Conservation (phyloP, 306 rosid genomes). For the Rubus idaeus region DNA sequence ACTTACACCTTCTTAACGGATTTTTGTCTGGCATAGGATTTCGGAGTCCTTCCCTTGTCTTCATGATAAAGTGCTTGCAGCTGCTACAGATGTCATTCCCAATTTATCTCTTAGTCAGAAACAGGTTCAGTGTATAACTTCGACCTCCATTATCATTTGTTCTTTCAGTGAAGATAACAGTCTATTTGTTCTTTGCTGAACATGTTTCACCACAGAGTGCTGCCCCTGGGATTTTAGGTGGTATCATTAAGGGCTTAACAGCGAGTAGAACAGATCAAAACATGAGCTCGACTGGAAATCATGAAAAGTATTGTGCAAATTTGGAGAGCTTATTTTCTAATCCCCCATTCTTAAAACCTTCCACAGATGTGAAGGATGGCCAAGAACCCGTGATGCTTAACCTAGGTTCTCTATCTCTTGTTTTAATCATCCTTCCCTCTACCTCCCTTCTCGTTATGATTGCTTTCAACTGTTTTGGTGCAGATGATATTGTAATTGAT, state of each 20-base stretch:
- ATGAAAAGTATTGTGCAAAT: slow-evolving; percentile 29
- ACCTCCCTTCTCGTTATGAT: slow-evolving; percentile 23
- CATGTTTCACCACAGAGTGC: slow-evolving; percentile 48
- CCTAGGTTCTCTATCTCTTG: slow-evolving; percentile 51
- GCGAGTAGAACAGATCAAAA: slow-evolving; percentile 32
- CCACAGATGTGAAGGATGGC: slow-evolving; percentile 33
- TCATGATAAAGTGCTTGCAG: slow-evolving; percentile 71
- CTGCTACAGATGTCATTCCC: slow-evolving; percentile 49
- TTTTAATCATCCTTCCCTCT: slow-evolving; percentile 23
- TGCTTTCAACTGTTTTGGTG: slow-evolving; percentile 28
- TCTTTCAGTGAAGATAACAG: background rate
- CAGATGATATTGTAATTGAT: slow-evolving; percentile 71
- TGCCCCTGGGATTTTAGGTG: slow-evolving; percentile 36
- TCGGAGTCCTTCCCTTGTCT: slow-evolving; percentile 69
- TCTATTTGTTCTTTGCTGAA: slow-evolving; percentile 16
- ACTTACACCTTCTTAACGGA: background rate
- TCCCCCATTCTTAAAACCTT: slow-evolving; percentile 85
- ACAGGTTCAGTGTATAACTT: slow-evolving; percentile 49
- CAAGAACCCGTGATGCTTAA: slow-evolving; percentile 47
- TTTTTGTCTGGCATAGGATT: slow-evolving; percentile 45
- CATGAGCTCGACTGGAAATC: slow-evolving; percentile 30
- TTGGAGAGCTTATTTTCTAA: slow-evolving; percentile 64
- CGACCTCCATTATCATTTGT: slow-evolving; percentile 27
- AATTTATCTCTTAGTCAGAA: slow-evolving; percentile 45
- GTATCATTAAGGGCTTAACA: slow-evolving; percentile 49